phyloP scores from a whole-genome alignment of 768 basidiomycete species.

The Lactarius deliciosus region DNA sequence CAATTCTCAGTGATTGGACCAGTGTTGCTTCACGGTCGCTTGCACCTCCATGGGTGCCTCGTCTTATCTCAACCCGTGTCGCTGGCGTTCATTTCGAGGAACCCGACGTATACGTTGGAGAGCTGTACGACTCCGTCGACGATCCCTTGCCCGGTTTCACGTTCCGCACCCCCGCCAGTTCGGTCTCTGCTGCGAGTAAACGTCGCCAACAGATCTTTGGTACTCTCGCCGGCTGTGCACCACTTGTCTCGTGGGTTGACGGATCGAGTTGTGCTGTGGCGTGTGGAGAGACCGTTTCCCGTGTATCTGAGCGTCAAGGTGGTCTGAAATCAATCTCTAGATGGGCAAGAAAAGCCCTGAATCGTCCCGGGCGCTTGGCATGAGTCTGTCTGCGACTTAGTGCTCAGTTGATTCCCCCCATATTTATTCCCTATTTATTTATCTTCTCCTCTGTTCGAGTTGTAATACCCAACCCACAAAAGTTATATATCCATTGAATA shows the following conservation, averaged over 20 bases:
- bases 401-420: not conserved
- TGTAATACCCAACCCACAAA: not conserved
- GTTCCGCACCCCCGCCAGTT: constrained; percentile 1
- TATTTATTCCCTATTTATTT: constrained; percentile 22
- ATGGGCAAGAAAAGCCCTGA: constrained; percentile 12
- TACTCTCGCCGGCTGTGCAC: constrained; percentile 9
- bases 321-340: constrained; percentile 2
- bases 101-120: constrained; percentile 6
- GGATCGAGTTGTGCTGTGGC: not conserved
- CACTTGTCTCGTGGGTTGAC: constrained; percentile 9
- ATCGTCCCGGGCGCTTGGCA: constrained; percentile 2
- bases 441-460: not conserved
- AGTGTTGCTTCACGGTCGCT: constrained; percentile 18
- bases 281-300: not conserved
- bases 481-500: no score
- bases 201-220: constrained; percentile 15
- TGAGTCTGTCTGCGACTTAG: not conserved
- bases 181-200: constrained; percentile 10
- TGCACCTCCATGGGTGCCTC: constrained; percentile 19
- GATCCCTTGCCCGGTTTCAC: constrained; percentile 16
- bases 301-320: constrained; percentile 4
- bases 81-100: constrained; percentile 1
- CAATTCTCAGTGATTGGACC: constrained; percentile 13
- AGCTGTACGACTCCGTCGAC: not conserved
- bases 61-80: constrained; percentile 8